Evolutionary conservation across 495 filamentous ascomycete genomes (phyloP), one percentile per base, ranked within the genome.

Genomic region (Astrothelium macrocarpum): DNA sequence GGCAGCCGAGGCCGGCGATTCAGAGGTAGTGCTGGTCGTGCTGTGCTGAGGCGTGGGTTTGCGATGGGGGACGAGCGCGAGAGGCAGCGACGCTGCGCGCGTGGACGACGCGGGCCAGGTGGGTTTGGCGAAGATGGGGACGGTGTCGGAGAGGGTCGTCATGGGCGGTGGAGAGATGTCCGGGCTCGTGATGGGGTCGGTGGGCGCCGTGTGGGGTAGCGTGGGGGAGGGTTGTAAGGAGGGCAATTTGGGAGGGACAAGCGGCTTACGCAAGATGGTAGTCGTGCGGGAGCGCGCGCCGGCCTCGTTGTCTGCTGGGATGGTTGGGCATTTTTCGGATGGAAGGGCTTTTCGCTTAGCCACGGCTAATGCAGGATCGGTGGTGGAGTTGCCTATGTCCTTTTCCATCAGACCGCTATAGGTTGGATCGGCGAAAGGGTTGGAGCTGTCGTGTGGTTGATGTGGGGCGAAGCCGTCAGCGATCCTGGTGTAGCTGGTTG

Each of bases 271-370:
- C 23, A 20, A 29, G 25, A 56, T 56, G 20, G 49, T 56, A 20
- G 26, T 56, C 10, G 49, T 56, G 49, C 49, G n/a, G 49, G 49
- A 56, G 3, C 49, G 49, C 7, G 5, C 7, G 9, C 49, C 12
- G 20, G 16, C 2, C 25, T 1, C 36, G 32, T 36, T 43, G n/a
- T 18, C 53, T 14, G 25, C 62, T 4, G 42, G 43, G 3, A 29
- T 14, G 25, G 2, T 60, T 16, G n/a, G 59, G 26, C 53, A 34
- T 31, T 69, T 69, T 63, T 73, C 74, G 61, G 61, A 63, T 34
- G 73, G 73, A 64, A 77, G 63, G 65, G 73, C 70, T 67, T 75
- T 75, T 53, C 74, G 69, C 65, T 77, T 77, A 2, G 74, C 73
- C 36, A 75, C 61, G 59, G 70, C 53, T 23, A 74, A 65, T 61